phyloP scores from a whole-genome alignment of 78 protist genomes.

The Tieghemostelium lacteum region DNA sequence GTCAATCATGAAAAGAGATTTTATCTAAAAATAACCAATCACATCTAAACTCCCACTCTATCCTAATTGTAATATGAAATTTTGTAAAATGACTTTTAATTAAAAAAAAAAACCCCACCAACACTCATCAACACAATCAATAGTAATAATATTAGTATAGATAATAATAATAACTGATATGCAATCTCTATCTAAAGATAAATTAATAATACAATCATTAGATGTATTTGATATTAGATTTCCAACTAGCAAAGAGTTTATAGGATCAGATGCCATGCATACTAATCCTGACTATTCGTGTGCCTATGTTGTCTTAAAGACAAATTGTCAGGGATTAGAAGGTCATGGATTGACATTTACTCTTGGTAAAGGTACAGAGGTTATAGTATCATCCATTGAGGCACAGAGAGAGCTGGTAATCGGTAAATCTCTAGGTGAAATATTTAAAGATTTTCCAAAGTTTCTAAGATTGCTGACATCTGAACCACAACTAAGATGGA shows the following conservation, averaged over 20 bases:
- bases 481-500: slow-evolving; percentile 77
- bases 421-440: slow-evolving; percentile 25
- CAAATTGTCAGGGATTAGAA: not conserved
- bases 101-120: not conserved
- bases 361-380: slow-evolving; percentile 70
- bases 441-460: slow-evolving; percentile 1
- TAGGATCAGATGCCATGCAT: slow-evolving; percentile 65
- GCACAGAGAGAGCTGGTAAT: slow-evolving; percentile 15
- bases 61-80: not conserved
- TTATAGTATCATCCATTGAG: slow-evolving; percentile 11
- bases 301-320: slow-evolving; percentile 20
- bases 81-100: too few species aligned
- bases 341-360: slow-evolving; percentile 76
- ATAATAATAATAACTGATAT: not conserved
- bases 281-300: slow-evolving; percentile 28
- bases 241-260: slow-evolving; percentile 16
- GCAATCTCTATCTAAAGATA: not conserved
- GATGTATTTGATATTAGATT: slow-evolving; percentile 24
- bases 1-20: not conserved
- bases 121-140: too few species aligned
- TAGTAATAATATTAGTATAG: not conserved
- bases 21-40: not conserved
- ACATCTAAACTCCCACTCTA: too few species aligned
- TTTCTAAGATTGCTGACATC: slow-evolving; percentile 42
- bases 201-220: not conserved